Evolutionary conservation across 2,329 filamentous ascomycete genomes (phyloP), one percentile per base, ranked within the genome.

Genomic region (Aspergillus pseudotamarii): DNA sequence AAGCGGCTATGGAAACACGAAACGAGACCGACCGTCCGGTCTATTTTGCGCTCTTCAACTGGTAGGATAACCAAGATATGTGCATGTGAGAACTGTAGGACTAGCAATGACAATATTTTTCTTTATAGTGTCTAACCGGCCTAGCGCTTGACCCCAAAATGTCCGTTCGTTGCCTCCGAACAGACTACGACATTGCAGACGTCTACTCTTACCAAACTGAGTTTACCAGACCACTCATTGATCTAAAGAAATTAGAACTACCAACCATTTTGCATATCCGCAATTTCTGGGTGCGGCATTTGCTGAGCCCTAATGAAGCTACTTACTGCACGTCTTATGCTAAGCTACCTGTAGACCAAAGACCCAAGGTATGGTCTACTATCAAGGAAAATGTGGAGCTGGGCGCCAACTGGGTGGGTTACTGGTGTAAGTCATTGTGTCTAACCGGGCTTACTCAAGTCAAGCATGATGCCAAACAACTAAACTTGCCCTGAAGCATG

Each of bases 261-360:
- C 23, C 66, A 30, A 71, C 67, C 9, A 53, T 80, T n/a, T 60
- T 80, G 28, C 75, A 79, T 45, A 75, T 81, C 21, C 74, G 78
- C 16, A 78, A 78, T 62, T 81, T 81, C 62, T 81, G 78, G 78
- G 75, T 79, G 41, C 71, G 74, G 4, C 78, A 81, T 65, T 62
- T 81, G 9, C 69, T 77, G 11, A 74, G 71, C 26, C 45, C 61
- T 0, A 59, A 64, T 11, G 75, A 77, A 57, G 63, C 66, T 6
- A 73, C 71, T 0, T 78, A 72, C 54, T 55, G 69, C 51, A 46
- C 65, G 4, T 68, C 71, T 23, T 76, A 72, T 57, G 58, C 56
- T 14, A 58, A 50, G 11, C 60, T 77, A 11, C 26, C 61, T 2
- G 50, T 60, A 23, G 36, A 46, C 6, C 21, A 61, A 41, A 74